phyloP scores from a whole-genome alignment of 2,329 filamentous ascomycete species.

The Fusarium ramigenum region DNA sequence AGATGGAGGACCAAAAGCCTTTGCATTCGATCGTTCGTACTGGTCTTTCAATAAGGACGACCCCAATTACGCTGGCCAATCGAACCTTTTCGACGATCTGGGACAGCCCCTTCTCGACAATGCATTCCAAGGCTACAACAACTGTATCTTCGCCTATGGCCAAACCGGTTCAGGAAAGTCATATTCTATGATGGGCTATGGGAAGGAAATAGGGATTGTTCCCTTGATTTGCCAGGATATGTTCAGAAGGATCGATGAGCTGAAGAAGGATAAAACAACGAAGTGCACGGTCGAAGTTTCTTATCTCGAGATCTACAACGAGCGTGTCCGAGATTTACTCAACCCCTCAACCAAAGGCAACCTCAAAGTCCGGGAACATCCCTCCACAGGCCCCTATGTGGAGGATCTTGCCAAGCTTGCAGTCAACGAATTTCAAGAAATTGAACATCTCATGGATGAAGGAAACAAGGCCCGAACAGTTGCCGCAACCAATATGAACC shows the following conservation, averaged over 20 bases:
- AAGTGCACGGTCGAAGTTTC: conserved; percentile 97
- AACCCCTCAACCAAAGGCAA: conserved; percentile 97
- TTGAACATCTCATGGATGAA: conserved; percentile 98
- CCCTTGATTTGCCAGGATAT: conserved; percentile 97
- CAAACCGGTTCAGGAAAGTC: conserved; percentile 99
- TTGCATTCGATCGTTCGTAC: conserved; percentile 97
- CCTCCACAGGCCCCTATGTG: conserved; percentile 96
- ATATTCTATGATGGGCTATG: conserved; percentile 99
- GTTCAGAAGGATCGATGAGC: conserved; percentile 83
- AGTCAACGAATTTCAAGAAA: conserved; percentile 92
- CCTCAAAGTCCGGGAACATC: conserved; percentile 96
- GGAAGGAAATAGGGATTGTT: conserved; percentile 93
- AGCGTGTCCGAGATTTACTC: conserved; percentile 92
- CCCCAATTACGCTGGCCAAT: conserved; percentile 86
- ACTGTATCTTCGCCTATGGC: conserved; percentile 99
- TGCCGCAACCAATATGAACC: conserved; percentile 99
- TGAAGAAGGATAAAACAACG: conserved; percentile 78
- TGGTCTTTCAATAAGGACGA: conserved; percentile 94
- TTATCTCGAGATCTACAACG: conserved; percentile 99
- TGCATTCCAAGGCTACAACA: conserved; percentile 98
- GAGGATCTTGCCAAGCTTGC: conserved; percentile 97
- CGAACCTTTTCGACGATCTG: conserved; percentile 86
- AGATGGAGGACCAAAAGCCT: conserved; percentile 79
- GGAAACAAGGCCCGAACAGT: conserved; percentile 99
- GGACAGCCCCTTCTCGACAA: conserved; percentile 94